Base-by-base conservation (phyloP, 257 asterid species). In the Coffea eugenioides region DNA sequence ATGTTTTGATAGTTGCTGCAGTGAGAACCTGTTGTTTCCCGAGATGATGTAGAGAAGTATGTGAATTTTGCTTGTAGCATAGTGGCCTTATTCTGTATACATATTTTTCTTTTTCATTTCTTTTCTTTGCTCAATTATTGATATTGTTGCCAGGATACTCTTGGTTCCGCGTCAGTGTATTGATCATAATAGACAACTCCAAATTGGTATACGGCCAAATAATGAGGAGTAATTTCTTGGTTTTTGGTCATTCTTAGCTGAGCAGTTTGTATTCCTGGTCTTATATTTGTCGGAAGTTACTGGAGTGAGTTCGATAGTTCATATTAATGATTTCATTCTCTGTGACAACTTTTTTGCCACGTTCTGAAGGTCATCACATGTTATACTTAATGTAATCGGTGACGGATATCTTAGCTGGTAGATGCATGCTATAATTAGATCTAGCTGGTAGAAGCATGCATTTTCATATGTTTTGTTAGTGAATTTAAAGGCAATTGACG, bases 31-130 rank as follows among this genome's bases (percentile, higher is more conserved):
- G 68, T 70, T 69, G 46, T 57, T 39, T 36, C 25, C 36, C 3
- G 67, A 70, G 69, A 69, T 20, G 72, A 36, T 41, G 85, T 82
- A 82, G 84, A 71, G 23, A 36, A 23, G 31, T 68, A 27, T 73
- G 69, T 31, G 80, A 73, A 71, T 45, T 82, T 78, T 73, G 82
- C 31, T 74, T 75, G 61, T 82, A 74, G 82, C 80, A 78, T 75
- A 74, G 71, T 41, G 72, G 45, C 51, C 49, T 65, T 52, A 64
- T 18, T 70, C 61, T 54, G 74, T 77, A 64, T 59, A 46, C 71
- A 49, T 36, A 66, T 75, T 43, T 48, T 10, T 12, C n/a, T 34
- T 25, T 71, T 82, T 8, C 36, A 1, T 51, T 43, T 73, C 20
- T 65, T 0, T 39, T n/a, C n/a, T 73, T 66, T 21, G 21, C 59